Base-by-base conservation (phyloP, 2,329 filamentous ascomycete genomes). In the Rhinocladiella similis region DNA sequence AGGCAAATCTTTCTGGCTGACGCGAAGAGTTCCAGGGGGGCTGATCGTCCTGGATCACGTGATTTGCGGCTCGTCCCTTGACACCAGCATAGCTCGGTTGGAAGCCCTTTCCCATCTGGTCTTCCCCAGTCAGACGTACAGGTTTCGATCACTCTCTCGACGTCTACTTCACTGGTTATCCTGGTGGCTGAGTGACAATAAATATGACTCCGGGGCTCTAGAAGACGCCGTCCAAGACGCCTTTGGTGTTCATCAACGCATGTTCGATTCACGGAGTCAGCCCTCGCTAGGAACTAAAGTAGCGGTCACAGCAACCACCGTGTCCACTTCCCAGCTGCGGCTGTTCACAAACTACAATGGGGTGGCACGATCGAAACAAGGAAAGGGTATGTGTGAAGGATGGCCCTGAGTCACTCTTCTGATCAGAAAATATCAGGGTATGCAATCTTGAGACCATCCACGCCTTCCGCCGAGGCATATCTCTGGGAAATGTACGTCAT, bases 271-370 rank as follows among this genome's bases (percentile, higher is more conserved):
- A 47, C 25, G n/a, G 25, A 16, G 16, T 14, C 41, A 48, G 36
- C 42, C 18, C 18, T 47, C 35, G 39, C 36, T 42, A n/a, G 50
- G 50, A 18, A n/a, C 27, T 35, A 48, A 47, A 22, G 27, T 53
- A 12, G 50, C 19, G 14, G 42, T 53, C 22, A 53, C 42, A 25
- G 50, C 50, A 25, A 53, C 50, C 14, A 25, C 18, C 27, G 33
- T 35, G 16, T 53, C 50, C 13, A 25, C n/a, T 25, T 47, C 50
- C 25, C n/a, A 47, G 25, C 33, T 48, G 3, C 33, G 41, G 12
- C 27, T 53, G 20, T 53, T 53, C 29, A 53, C 50, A 5, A 53
- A 53, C 43, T 53, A 53, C 43, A 53, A 47, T 20, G 50, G 50
- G 13, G 12, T 27, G 25, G 29, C 18, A 29, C 12, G 36, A 18